Evolutionary conservation across 177 flowering plant species (phyloP), one percentile per base, ranked within the genome.

Genomic region (Vitis hybrid): DNA sequence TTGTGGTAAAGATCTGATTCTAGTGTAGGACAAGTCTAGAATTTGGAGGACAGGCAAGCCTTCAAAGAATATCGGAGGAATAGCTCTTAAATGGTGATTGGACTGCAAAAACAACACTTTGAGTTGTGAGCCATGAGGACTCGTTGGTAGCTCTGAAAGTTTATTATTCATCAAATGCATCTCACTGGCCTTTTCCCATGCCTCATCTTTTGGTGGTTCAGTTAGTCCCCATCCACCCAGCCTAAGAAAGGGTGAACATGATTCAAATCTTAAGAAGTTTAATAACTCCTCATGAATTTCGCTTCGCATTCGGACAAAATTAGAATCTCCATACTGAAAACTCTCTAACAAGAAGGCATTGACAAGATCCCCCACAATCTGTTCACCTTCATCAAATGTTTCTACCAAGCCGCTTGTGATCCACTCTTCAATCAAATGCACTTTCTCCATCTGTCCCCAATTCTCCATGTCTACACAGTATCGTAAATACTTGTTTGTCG

Each of bases 121-220:
- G 14, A 62, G 65, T 14, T 12, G 6, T 5, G 65, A 5, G 51
- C 65, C 2, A 19, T n/a, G 13, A 3, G 65, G 51, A 10, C 14
- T 14, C 12, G 15, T 7, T 0, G 65, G 65, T 9, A 62, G 7
- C 51, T 32, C 51, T 0, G 65, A 62, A 4, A 34, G 9, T 32
- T 34, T 1, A 34, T 30, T 62, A 14, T 62, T n/a, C 65, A 32
- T 32, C 65, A 62, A 62, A 15, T 17, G 40, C 2, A 62, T 62
- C 65, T 62, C 65, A 32, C 30, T 15, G 4, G 51, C 65, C 0
- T 14, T 62, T 50, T 40, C 65, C 65, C 65, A 62, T 40, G 15
- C 52, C 19, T 40, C 65, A 32, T 21, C 65, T 10, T 62, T 12
- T 5, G 65, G 65, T 62, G 65, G 65, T n/a, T 34, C 51, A 10